A percentile compares a stretch with the other conserved stretches of the same genome.
Conservation (phyloP, 208 protist genomes). For the Novymonas esmeraldas region DNA sequence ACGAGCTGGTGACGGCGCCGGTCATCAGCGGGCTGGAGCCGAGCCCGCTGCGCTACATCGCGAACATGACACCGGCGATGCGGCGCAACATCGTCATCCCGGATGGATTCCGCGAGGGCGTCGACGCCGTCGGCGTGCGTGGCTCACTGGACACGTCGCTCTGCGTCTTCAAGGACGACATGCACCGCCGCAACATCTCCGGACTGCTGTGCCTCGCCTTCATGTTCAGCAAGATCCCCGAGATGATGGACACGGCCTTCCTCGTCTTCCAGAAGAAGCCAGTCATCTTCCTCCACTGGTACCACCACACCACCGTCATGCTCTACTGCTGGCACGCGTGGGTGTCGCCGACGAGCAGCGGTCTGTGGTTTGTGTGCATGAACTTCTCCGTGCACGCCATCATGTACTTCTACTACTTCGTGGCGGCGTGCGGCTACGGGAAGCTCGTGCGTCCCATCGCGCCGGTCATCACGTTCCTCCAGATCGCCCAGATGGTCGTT, state of each 20-base stretch:
- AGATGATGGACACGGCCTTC: constrained; percentile 81
- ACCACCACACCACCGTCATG: constrained; percentile 89
- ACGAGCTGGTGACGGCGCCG: constrained; percentile 37
- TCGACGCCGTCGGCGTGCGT: constrained; percentile 27
- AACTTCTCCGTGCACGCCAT: constrained; percentile 93
- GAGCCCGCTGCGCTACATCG: constrained; percentile 26
- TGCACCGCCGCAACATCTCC: constrained; percentile 45
- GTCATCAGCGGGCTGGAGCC: constrained; percentile 38
- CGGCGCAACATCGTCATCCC: constrained; percentile 36
- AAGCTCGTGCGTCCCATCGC: constrained; percentile 57
- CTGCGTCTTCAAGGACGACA: constrained; percentile 44
- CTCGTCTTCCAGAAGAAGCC: constrained; percentile 78
- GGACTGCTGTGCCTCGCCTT: constrained; percentile 66
- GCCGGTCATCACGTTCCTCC: constrained; percentile 72
- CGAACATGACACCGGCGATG: constrained; percentile 29
- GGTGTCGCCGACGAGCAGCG: constrained; percentile 27
- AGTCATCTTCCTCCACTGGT: constrained; percentile 86
- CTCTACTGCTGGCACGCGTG: constrained; percentile 90
- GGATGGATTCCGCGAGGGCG: constrained; percentile 29
- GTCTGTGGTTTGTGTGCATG: constrained; percentile 85
- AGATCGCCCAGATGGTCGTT: constrained; percentile 90
- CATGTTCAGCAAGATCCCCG: constrained; percentile 71
- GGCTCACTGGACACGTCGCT: constrained; percentile 56
- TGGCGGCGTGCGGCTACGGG: constrained; percentile 43
- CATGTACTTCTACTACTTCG: constrained; percentile 96